Percentiles rank a stretch among this genome's conserved stretches.
phyloP scores from a whole-genome alignment of 352 stramenopile species.

The Pythium dissimile region DNA sequence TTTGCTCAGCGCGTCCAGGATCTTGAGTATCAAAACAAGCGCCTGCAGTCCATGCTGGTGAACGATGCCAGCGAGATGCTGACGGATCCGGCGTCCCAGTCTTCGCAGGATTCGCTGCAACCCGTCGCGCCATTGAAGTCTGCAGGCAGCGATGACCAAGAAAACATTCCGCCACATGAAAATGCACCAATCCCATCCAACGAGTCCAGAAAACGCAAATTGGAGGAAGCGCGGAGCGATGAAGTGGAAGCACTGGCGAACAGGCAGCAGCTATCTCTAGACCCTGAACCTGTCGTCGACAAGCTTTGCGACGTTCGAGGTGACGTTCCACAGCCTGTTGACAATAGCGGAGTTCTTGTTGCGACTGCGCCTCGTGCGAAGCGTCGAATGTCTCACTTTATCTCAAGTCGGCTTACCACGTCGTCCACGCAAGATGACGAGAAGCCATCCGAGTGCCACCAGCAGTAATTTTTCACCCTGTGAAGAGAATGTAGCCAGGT shows the following conservation, averaged over 20 bases:
- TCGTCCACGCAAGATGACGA: conserved; percentile 8
- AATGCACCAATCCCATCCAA: not conserved
- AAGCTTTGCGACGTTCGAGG: not conserved
- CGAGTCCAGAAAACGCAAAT: conserved; percentile 8
- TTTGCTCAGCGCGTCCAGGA: conserved; percentile 13
- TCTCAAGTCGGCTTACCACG: conserved; percentile 21
- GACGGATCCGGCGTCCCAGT: not conserved
- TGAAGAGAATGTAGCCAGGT: conserved; percentile 10
- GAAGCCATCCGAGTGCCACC: conserved; percentile 40
- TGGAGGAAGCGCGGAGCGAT: no score
- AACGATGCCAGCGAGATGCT: not conserved
- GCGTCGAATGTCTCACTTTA: conserved; percentile 33
- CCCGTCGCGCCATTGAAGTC: not conserved
- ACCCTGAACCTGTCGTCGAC: not conserved
- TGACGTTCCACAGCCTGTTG: not conserved
- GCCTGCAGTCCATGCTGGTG: not conserved
- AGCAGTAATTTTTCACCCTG: no score
- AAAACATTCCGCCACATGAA: conserved; percentile 20
- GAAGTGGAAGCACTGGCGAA: no score
- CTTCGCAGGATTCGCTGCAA: conserved; percentile 1
- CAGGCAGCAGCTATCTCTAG: no score
- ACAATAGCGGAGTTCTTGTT: not conserved
- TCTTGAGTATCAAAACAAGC: conserved; percentile 17
- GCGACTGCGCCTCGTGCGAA: conserved; percentile 4
- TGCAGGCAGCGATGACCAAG: conserved; percentile 5